A percentile compares a stretch with the other conserved stretches of the same genome.
phyloP scores from a whole-genome alignment of 768 basidiomycete species.

The Leccinum broughii region DNA sequence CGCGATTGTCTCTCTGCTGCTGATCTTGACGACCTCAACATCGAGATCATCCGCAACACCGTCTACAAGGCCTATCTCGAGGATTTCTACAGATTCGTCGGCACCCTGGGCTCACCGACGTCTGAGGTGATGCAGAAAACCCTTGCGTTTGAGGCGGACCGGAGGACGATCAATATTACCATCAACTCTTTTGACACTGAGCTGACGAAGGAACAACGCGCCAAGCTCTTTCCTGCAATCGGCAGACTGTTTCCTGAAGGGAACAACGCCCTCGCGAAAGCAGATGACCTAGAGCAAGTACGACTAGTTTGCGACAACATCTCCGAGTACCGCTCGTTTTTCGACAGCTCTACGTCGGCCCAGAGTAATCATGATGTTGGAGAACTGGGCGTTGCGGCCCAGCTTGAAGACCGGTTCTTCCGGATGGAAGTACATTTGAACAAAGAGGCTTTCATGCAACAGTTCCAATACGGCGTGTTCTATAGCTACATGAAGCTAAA shows the following conservation, averaged over 20 bases:
- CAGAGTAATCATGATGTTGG: conserved; percentile 38
- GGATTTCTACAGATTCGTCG: conserved; percentile 88
- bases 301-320: conserved; percentile 84
- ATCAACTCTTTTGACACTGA: conserved; percentile 99
- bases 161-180: conserved; percentile 96
- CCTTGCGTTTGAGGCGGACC: conserved; percentile 94
- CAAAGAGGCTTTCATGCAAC: conserved; percentile 92
- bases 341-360: conserved; percentile 52
- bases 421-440: conserved; percentile 89
- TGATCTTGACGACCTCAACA: conserved; percentile 97
- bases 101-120: conserved; percentile 80
- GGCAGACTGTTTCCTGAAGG: conserved; percentile 95
- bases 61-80: conserved; percentile 99
- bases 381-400: conserved; percentile 55
- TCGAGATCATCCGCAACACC: conserved; percentile 99
- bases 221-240: conserved; percentile 90
- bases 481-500: conserved; percentile 91
- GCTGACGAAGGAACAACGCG: conserved; percentile 91
- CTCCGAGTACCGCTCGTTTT: conserved; percentile 89
- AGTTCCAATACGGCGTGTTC: conserved; percentile 94
- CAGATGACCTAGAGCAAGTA: conserved; percentile 95
- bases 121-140: conserved; percentile 90
- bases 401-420: conserved; percentile 95
- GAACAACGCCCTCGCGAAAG: conserved; percentile 89
- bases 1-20: conserved; percentile 91